Conservation (phyloP, 2,329 filamentous ascomycete species). For the Periglandula ipomoeae region DNA sequence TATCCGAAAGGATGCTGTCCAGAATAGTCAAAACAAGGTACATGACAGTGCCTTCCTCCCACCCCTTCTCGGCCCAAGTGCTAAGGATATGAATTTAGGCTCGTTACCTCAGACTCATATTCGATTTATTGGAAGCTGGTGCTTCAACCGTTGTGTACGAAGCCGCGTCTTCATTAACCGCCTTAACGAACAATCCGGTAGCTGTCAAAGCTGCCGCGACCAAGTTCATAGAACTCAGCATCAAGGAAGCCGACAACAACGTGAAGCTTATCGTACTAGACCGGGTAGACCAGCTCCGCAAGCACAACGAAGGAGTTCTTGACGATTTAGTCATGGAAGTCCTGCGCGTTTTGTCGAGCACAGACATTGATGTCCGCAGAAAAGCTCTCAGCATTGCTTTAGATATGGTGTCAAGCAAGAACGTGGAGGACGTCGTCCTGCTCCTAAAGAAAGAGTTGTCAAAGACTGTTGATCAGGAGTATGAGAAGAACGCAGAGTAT, state of each 20-base stretch:
- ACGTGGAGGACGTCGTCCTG: constrained; percentile 94
- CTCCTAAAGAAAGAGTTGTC: constrained; percentile 94
- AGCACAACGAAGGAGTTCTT: constrained; percentile 81
- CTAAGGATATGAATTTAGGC: constrained; percentile 41
- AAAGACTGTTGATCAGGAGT: constrained; percentile 97
- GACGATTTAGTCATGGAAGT: constrained; percentile 98
- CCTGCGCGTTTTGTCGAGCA: constrained; percentile 84
- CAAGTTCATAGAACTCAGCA: constrained; percentile 94
- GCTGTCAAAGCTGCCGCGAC: constrained; percentile 92
- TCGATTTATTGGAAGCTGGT: constrained; percentile 87
- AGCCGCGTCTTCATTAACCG: constrained; percentile 87
- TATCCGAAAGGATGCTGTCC: constrained; percentile 92
- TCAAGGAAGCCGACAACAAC: constrained; percentile 98
- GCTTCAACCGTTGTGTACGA: constrained; percentile 96
- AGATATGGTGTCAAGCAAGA: constrained; percentile 98
- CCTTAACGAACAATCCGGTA: constrained; percentile 90
- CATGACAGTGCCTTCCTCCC: constrained; percentile 13
- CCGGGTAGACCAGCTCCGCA: constrained; percentile 77
- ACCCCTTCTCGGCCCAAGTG: constrained; percentile 18
- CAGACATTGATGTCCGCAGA: constrained; percentile 89
- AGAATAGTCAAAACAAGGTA: constrained; percentile 91
- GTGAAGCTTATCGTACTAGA: constrained; percentile 98
- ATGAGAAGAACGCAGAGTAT: constrained; percentile 96
- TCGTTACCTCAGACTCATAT: constrained; percentile 86
- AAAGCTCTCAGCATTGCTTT: constrained; percentile 86